Percentiles rank a stretch among this genome's conserved stretches.
Conservation (phyloP, 139 green algal species). For the Chlorella sp. region DNA sequence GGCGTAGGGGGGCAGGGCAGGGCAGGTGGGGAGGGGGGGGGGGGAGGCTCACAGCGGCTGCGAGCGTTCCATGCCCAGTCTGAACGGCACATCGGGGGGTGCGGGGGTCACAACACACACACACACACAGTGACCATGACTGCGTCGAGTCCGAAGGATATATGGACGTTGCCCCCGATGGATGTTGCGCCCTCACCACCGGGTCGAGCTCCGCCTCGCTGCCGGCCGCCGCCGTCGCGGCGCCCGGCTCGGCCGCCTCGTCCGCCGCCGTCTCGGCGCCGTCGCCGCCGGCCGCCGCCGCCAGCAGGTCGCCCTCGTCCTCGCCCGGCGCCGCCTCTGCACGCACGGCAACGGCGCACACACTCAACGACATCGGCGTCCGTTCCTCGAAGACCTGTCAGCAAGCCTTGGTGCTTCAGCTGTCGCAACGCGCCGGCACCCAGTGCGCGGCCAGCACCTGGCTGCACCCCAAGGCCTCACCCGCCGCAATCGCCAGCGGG, state of each 20-base stretch:
- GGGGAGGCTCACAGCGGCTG: background rate
- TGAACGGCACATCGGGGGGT: background rate
- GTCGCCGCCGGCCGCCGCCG: constrained; percentile 16
- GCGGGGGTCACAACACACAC: too few species aligned
- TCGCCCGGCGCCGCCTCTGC: background rate
- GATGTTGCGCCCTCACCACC: constrained; percentile 1
- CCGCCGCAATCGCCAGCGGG: constrained; percentile 16
- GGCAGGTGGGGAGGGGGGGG: background rate
- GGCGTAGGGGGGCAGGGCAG: background rate
- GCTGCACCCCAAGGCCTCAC: too few species aligned
- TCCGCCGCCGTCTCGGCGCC: too few species aligned
- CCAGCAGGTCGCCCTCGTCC: constrained; percentile 30
- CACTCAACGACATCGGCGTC: too few species aligned
- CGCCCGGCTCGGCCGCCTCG: background rate
- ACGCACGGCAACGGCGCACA: too few species aligned
- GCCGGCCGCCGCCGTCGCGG: background rate
- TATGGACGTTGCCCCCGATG: too few species aligned
- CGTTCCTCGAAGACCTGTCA: too few species aligned
- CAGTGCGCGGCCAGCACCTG: background rate
- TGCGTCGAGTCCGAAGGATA: too few species aligned
- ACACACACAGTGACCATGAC: too few species aligned
- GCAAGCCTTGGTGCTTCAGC: too few species aligned
- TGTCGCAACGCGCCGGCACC: background rate
- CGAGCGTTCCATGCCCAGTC: background rate
- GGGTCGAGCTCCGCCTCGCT: constrained; percentile 29